Evolutionary conservation across 2,329 filamentous ascomycete genomes (phyloP).

Genomic region (Magnaporthiopsis poae): DNA sequence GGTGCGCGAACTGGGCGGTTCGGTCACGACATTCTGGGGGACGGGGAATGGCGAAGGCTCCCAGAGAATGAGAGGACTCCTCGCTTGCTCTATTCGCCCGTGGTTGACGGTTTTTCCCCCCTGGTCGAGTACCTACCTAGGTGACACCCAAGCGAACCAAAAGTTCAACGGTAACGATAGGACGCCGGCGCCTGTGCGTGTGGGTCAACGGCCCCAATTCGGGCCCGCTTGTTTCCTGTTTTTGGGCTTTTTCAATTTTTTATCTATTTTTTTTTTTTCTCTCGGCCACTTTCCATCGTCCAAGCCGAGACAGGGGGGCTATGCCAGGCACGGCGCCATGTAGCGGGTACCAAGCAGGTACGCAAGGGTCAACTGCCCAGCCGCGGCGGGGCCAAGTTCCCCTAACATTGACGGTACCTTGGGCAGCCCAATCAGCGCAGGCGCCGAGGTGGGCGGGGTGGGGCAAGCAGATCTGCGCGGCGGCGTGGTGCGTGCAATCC

Average conservation of each 20-base stretch:
- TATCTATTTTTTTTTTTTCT: neutral
- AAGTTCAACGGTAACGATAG: neutral
- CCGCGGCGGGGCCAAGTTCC: neutral
- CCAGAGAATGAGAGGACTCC: neutral
- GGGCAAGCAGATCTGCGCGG: neutral
- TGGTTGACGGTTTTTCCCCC: neutral
- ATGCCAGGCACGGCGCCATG: neutral
- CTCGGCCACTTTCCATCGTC: neutral
- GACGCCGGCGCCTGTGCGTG: neutral
- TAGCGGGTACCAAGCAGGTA: neutral
- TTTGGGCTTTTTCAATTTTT: neutral
- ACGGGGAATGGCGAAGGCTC: neutral
- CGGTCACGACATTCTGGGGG: neutral
- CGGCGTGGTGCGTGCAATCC: neutral
- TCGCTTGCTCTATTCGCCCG: neutral
- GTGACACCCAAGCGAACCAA: too few species aligned
- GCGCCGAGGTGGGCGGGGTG: neutral
- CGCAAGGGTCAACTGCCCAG: neutral
- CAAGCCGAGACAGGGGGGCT: neutral
- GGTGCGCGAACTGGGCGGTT: neutral
- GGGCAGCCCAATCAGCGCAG: neutral
- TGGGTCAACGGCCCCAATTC: neutral
- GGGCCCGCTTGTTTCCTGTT: neutral
- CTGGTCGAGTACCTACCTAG: too few species aligned
- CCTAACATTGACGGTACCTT: neutral